Evolutionary conservation across 805 yeast genomes (phyloP), one percentile per base, ranked within the genome.

Genomic region (Isabelozyma gotoi): DNA sequence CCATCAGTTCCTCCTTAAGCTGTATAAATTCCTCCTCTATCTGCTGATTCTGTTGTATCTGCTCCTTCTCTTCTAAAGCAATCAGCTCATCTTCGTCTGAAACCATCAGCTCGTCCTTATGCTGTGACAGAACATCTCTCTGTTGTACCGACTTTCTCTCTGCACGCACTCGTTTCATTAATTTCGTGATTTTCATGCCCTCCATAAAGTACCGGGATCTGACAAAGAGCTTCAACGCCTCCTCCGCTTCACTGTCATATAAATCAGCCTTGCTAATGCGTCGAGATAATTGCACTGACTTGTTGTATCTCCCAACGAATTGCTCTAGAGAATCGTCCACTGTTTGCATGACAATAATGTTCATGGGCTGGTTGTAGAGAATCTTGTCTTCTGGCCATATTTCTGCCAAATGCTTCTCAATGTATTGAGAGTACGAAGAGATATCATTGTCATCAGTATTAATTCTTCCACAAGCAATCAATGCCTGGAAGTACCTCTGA

Each of bases 401-500:
- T 10, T 24, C 29, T 10, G 29, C 8, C 7, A 24, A 24, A n/a
- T 24, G 12, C 7, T 10, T 7, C 12, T 24, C 12, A n/a, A 24
- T 24, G 29, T 24, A 24, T 3, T 24, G 8, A 10, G 29, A 24
- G 12, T 24, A 24, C 12, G 29, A 24, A 1, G 29, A 10, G 10
- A 5, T 12, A 27, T 36, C 33, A 2, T 12, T 19, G 18, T 36
- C 39, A 6, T 18, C n/a, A 12, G 39, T 21, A 36, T 38, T 38
- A 5, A 38, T 38, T 16, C 34, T 24, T 10, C 36, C 34, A n/a
- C 20, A 14, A 38, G 12, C 36, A 17, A 34, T 34, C 4, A 51
- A 43, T 2, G 51, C 43, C 34, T 43, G 44, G 11, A 49, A 51
- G 16, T 49, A 45, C 8, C 29, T 33, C 4, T 48, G 44, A 1